Base-by-base conservation (phyloP, 768 basidiomycete species). In the Trametes cinnabarina region DNA sequence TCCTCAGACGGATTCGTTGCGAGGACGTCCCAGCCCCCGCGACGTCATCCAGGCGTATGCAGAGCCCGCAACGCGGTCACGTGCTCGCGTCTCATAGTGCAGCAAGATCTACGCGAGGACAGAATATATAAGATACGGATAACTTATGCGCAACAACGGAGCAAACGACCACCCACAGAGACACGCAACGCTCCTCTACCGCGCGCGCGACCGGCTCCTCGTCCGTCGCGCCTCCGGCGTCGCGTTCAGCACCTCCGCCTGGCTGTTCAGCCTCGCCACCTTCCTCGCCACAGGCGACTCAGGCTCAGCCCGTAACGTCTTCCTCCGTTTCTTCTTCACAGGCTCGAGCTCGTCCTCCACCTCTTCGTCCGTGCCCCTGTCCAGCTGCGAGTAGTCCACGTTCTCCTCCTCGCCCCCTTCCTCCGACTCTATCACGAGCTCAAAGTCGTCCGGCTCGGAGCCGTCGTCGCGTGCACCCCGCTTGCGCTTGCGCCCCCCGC, bases 401-500 rank as follows among this genome's bases (percentile, higher is more conserved):
- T 48, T 43, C 19, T 54, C 58, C 22, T 68, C 72, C 42, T 72
- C 73, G 40, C 67, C 73, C 20, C 67, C 72, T 42, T 72, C 73
- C 42, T 68, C 73, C 26, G 59, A 53, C 47, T 72, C 69, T 3
- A 65, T 59, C 3, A 41, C 14, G 28, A n/a, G 43, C 4, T 56
- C 50, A 55, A 64, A 61, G 42, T 42, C 56, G 12, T 63, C 32
- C 19, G 58, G 40, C 17, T 60, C 61, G 3, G 51, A 46, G 23
- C 19, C 47, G 47, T 42, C 4, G 12, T 32, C 7, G 30, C 30
- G 30, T 32, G 15, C 23, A 15, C 57, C 70, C 40, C 69, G 69
- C 19, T 67, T 58, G 23, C 68, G 71, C 55, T 74, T 76, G 48
- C 60, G 64, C 58, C 42, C 42, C 40, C 22, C 61, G 63, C 25